phyloP scores from a whole-genome alignment of 192 early-diverging fungal species.

The Backusella westeae region DNA sequence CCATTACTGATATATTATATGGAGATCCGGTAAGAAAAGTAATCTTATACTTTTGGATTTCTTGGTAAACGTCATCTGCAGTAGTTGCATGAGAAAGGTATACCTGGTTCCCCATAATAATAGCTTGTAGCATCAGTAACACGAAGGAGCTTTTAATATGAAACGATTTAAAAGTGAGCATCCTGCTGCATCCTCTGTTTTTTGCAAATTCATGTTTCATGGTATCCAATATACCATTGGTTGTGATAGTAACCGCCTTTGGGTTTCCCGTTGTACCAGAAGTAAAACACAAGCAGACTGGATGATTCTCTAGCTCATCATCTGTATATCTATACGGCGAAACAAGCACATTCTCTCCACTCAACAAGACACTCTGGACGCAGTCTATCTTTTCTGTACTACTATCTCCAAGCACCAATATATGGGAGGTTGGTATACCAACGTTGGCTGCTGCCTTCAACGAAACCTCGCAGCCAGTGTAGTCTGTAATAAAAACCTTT shows the following conservation, averaged over 20 bases:
- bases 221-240: background rate
- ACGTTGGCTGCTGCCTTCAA: background rate
- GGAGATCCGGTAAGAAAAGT: background rate
- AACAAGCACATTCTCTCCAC: background rate
- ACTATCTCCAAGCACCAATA: background rate
- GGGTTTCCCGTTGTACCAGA: background rate
- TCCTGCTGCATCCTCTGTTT: background rate
- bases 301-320: background rate
- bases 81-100: slow-evolving; percentile 5
- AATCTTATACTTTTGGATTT: background rate
- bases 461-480: background rate
- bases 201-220: background rate
- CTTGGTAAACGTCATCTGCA: slow-evolving; percentile 7
- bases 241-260: background rate
- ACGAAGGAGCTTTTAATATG: background rate
- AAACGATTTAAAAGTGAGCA: too few relatives aligned
- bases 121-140: background rate
- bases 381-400: background rate
- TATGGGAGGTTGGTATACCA: background rate
- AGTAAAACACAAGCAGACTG: background rate
- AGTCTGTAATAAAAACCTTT: background rate
- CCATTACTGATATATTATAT: background rate
- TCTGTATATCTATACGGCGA: background rate
- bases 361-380: background rate
- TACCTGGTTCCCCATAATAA: background rate